Conservation (phyloP, 2,329 filamentous ascomycete genomes). For the Fusarium continuum region DNA sequence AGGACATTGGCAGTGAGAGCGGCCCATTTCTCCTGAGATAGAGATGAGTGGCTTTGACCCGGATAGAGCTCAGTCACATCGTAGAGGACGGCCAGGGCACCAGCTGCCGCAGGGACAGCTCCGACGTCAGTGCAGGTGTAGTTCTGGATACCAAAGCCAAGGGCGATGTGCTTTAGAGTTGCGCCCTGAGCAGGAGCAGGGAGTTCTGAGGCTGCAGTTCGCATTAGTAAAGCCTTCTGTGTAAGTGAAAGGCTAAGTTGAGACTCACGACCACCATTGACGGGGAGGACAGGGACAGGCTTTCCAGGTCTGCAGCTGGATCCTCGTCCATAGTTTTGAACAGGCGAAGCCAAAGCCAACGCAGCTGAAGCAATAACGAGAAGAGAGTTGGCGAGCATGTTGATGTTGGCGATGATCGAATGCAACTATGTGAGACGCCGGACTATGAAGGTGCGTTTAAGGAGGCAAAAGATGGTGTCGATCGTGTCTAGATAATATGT, state of each 20-base stretch:
- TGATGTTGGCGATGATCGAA: conserved; percentile 16
- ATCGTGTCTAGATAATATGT: conserved; percentile 15
- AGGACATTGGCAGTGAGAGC: conserved; percentile 54
- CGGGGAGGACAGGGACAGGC: conserved; percentile 48
- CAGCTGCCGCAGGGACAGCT: conserved; percentile 52
- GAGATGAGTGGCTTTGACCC: conserved; percentile 49
- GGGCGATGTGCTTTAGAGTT: conserved; percentile 62
- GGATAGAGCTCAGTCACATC: conserved; percentile 65
- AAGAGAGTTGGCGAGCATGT: conserved; percentile 49
- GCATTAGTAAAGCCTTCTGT: conserved; percentile 31
- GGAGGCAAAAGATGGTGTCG: conserved; percentile 30
- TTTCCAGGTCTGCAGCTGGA: conserved; percentile 30
- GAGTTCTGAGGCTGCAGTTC: conserved; percentile 53
- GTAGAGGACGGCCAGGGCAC: conserved; percentile 69
- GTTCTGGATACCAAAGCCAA: conserved; percentile 75
- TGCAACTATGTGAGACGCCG: conserved; percentile 23
- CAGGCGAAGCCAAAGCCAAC: conserved; percentile 45
- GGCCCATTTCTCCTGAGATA: conserved; percentile 52
- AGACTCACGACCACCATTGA: conserved; percentile 51
- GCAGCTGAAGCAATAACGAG: conserved; percentile 49
- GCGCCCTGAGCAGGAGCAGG: conserved; percentile 51
- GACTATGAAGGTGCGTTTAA: conserved; percentile 10
- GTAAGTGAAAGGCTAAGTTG: neutral
- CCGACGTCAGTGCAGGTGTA: conserved; percentile 65
- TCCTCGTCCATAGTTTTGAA: conserved; percentile 22